Evolutionary conservation across 2,329 filamentous ascomycete genomes (phyloP).

Genomic region (Ophiostoma pallidulum): DNA sequence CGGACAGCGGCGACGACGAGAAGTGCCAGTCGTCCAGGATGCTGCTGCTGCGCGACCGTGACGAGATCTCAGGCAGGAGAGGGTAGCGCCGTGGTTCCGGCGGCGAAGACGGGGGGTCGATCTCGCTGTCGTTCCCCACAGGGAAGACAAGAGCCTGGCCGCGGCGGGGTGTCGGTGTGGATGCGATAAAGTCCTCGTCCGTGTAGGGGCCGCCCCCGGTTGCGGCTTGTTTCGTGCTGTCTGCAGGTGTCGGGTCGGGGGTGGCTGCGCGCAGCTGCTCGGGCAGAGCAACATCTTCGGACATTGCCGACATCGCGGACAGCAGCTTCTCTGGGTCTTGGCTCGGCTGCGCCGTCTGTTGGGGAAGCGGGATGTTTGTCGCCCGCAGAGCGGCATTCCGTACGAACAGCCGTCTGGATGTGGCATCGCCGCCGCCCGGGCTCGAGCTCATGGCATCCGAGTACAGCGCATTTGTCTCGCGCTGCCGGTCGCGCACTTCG

Average conservation of each 20-base stretch:
- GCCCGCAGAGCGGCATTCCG: conserved; percentile 3
- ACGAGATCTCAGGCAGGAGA: conserved; percentile 42
- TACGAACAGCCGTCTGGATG: background rate
- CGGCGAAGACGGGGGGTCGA: conserved; percentile 49
- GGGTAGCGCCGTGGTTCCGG: conserved; percentile 45
- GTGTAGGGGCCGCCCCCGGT: conserved; percentile 26
- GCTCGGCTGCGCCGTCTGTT: conserved; percentile 2
- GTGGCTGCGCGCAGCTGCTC: conserved; percentile 29
- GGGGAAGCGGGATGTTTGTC: background rate
- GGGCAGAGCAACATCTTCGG: conserved; percentile 10
- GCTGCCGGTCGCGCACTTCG: conserved; percentile 66
- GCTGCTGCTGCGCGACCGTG: conserved; percentile 32
- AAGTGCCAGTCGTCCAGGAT: conserved; percentile 42
- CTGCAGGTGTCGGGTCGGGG: conserved; percentile 29
- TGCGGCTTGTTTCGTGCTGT: conserved; percentile 18
- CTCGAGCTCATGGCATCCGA: conserved; percentile 54
- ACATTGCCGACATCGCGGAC: background rate
- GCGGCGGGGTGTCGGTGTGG: conserved; percentile 51
- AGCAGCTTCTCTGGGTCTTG: conserved; percentile 6
- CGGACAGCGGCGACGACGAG: conserved; percentile 45
- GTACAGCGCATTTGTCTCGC: conserved; percentile 57
- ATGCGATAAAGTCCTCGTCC: conserved; percentile 47
- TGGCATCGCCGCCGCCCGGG: conserved; percentile 20
- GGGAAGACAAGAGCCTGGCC: conserved; percentile 41
- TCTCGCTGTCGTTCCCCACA: conserved; percentile 27